A percentile compares a stretch with the other conserved stretches of the same genome.
Evolutionary conservation across 139 green algal genomes (phyloP).

Genomic region (Coelastrella sp.): DNA sequence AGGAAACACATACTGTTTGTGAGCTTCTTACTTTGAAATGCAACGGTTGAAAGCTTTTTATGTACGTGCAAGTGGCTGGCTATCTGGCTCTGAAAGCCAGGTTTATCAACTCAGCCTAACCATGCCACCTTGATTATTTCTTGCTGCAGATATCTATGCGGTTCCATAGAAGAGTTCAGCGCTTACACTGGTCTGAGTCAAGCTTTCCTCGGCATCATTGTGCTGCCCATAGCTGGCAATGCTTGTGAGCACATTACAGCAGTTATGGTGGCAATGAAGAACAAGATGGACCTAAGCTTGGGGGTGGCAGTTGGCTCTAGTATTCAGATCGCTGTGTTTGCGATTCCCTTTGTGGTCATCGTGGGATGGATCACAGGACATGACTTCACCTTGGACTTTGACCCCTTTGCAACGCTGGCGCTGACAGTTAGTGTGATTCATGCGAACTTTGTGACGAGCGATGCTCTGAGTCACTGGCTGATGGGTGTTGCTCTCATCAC

Average conservation of each 20-base stretch:
- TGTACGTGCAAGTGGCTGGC: too few relatives aligned
- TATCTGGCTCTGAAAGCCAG: too few relatives aligned
- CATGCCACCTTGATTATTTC: background rate
- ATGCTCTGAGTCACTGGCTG: constrained; percentile 83
- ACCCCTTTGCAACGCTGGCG: constrained; percentile 65
- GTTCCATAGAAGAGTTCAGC: constrained; percentile 80
- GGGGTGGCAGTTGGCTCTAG: constrained; percentile 82
- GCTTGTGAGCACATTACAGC: constrained; percentile 89
- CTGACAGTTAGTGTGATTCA: constrained; percentile 79
- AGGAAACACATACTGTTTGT: too few relatives aligned
- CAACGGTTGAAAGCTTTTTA: too few relatives aligned
- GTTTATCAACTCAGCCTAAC: too few relatives aligned
- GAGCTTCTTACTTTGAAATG: too few relatives aligned
- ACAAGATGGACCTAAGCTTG: constrained; percentile 91
- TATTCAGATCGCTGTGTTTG: constrained; percentile 92
- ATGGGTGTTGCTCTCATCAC: constrained; percentile 58
- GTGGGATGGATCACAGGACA: constrained; percentile 80
- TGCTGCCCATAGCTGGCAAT: constrained; percentile 91
- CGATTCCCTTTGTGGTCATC: constrained; percentile 82
- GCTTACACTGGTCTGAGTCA: constrained; percentile 73
- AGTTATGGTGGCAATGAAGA: constrained; percentile 86
- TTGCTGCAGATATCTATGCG: constrained; percentile 73
- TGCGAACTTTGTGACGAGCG: constrained; percentile 80
- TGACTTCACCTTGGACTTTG: constrained; percentile 82
- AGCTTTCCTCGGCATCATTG: constrained; percentile 77